Evolutionary conservation across 2,329 filamentous ascomycete genomes (phyloP).

Genomic region (Colletotrichum tropicicola): DNA sequence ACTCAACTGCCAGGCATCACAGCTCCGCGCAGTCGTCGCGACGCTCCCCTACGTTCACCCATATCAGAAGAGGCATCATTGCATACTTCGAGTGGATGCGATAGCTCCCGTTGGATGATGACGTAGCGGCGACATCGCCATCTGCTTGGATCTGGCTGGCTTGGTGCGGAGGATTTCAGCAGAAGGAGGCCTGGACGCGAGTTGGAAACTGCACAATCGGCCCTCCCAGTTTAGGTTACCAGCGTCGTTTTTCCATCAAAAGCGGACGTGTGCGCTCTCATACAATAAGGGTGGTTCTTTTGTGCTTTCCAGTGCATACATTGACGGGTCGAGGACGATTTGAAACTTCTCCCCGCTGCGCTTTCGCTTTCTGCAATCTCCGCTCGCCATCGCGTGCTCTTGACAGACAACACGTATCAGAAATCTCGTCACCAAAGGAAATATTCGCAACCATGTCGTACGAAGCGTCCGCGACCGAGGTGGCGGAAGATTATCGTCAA

Average conservation of each 20-base stretch:
- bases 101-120: slow-evolving; percentile 26
- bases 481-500: slow-evolving; percentile 93
- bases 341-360: slow-evolving; percentile 17
- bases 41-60: slow-evolving; percentile 4
- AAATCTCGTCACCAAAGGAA: neutral
- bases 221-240: slow-evolving; percentile 28
- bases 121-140: slow-evolving; percentile 10
- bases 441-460: slow-evolving; percentile 51
- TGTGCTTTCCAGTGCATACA: slow-evolving; percentile 25
- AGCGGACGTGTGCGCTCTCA: slow-evolving; percentile 9
- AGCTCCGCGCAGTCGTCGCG: slow-evolving; percentile 16
- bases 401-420: slow-evolving; percentile 18
- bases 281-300: slow-evolving; percentile 29
- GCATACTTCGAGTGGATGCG: slow-evolving; percentile 13
- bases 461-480: slow-evolving; percentile 74
- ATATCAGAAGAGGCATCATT: slow-evolving; percentile 6
- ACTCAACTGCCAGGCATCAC: slow-evolving; percentile 11
- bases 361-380: slow-evolving; percentile 4
- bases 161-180: slow-evolving; percentile 26
- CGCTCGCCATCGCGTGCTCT: slow-evolving; percentile 27
- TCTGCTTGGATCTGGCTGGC: slow-evolving; percentile 31
- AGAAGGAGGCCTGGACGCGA: slow-evolving; percentile 25
- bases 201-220: slow-evolving; percentile 27
- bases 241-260: slow-evolving; percentile 20
- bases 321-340: slow-evolving; percentile 18